Base-by-base conservation (phyloP, 495 filamentous ascomycete species). In the Acidomyces sp. region DNA sequence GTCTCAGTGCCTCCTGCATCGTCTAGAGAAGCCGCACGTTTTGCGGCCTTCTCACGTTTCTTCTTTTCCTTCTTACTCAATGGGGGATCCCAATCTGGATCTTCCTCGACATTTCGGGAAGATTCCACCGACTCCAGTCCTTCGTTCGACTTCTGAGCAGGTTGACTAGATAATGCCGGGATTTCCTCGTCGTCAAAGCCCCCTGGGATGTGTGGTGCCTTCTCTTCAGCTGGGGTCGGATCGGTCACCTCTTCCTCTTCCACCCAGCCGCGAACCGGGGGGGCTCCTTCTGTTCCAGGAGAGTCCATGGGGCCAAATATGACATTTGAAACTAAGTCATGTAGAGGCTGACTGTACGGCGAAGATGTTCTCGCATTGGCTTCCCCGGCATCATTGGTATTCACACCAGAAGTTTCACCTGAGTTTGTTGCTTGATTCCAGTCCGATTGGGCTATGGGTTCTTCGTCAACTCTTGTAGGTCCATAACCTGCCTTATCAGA, bases 121-220 rank as follows among this genome's bases (percentile, higher is more conserved):
- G n/a, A n/a, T n/a, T n/a, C n/a, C n/a, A n/a, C n/a, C n/a, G n/a
- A n/a, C n/a, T n/a, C n/a, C n/a, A n/a, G n/a, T n/a, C n/a, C n/a
- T n/a, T n/a, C n/a, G n/a, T n/a, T n/a, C n/a, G n/a, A n/a, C n/a
- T n/a, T n/a, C n/a, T n/a, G n/a, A n/a, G n/a, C n/a, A n/a, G n/a
- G n/a, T n/a, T n/a, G n/a, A n/a, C n/a, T n/a, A n/a, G n/a, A n/a
- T n/a, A n/a, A n/a, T n/a, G n/a, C n/a, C n/a, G n/a, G n/a, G n/a
- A n/a, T n/a, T n/a, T n/a, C n/a, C n/a, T 54, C 53, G 20, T 55
- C 55, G 16, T 50, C 55, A 34, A 57, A 57, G 13, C 41, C 52
- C 23, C 55, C 55, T 23, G 52, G 55, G 25, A 57, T 53, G 36
- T 48, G 41, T 22, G 6, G n/a, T 36, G 9, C 36, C 13, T 24